These are phyloP conservation scores for Penicillium palitans DNA, from an alignment of 2,329 filamentous ascomycete species.

Conservation along the genomic window DNA sequence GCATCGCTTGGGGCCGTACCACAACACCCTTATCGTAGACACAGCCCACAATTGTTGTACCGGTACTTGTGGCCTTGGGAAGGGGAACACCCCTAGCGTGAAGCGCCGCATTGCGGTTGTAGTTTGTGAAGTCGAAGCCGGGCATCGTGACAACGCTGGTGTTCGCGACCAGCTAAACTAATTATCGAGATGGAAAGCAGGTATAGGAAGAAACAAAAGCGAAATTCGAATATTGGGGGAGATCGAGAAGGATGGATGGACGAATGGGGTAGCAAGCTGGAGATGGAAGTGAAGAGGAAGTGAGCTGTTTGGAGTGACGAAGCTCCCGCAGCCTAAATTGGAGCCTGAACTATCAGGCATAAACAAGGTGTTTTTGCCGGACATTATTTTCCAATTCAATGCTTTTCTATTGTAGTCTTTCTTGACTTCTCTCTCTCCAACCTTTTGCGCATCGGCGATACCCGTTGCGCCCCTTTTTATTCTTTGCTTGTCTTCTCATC, in stretches of 20 bases:
- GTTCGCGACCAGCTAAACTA: slow-evolving; percentile 11
- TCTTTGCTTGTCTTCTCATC: slow-evolving; percentile 22
- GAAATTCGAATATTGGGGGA: background rate
- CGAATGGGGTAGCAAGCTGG: slow-evolving; percentile 28
- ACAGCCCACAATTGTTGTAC: slow-evolving; percentile 97
- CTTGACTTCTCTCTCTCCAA: slow-evolving; percentile 9
- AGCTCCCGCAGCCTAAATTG: slow-evolving; percentile 42
- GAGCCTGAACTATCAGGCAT: slow-evolving; percentile 27
- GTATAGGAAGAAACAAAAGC: background rate
- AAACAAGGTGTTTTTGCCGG: slow-evolving; percentile 27
- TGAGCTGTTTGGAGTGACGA: slow-evolving; percentile 43
- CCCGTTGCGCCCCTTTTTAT: slow-evolving; percentile 9
- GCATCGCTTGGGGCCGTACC: slow-evolving; percentile 53
- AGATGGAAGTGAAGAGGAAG: slow-evolving; percentile 33
- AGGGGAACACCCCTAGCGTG: slow-evolving; percentile 91
- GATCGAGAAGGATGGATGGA: slow-evolving; percentile 25
- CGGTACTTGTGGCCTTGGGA: slow-evolving; percentile 96
- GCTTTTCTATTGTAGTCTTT: slow-evolving; percentile 19
- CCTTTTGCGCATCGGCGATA: slow-evolving; percentile 13
- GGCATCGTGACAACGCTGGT: slow-evolving; percentile 65
- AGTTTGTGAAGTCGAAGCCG: slow-evolving; percentile 99
- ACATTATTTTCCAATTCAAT: slow-evolving; percentile 22
- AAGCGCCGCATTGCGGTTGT: slow-evolving; percentile 96
- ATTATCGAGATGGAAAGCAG: background rate
- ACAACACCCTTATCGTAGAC: slow-evolving; percentile 96